Conservation (phyloP, 805 yeast genomes). For the Lachancea sp. region DNA sequence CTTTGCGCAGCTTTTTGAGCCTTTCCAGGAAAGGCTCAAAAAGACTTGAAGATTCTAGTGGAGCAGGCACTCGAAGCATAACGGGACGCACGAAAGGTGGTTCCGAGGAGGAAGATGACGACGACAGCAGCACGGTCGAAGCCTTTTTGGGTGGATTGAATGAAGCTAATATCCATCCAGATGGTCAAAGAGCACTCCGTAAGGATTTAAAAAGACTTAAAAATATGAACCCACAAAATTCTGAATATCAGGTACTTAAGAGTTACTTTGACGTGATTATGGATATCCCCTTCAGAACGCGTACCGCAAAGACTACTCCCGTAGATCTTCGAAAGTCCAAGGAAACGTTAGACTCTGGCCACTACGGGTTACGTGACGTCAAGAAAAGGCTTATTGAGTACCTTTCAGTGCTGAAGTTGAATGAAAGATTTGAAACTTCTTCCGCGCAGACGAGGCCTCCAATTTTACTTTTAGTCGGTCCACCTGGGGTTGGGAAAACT, state of each 20-base stretch:
- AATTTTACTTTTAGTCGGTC: conserved; percentile 75
- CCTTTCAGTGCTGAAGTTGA: conserved; percentile 66
- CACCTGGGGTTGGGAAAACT: conserved; percentile 93
- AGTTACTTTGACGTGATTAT: conserved; percentile 58
- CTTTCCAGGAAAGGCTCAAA: conserved; percentile 32
- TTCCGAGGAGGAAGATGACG: conserved; percentile 31
- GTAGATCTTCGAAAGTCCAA: conserved; percentile 50
- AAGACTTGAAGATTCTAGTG: not conserved
- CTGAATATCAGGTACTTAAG: conserved; percentile 59
- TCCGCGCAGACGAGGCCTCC: conserved; percentile 45
- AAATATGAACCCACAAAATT: conserved; percentile 45
- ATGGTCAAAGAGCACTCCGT: conserved; percentile 36
- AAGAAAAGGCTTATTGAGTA: conserved; percentile 74
- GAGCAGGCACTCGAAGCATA: not conserved
- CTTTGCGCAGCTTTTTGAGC: conserved; percentile 45
- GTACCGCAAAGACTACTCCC: conserved; percentile 15
- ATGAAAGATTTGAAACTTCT: conserved; percentile 15
- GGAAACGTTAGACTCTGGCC: conserved; percentile 62
- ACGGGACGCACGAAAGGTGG: conserved; percentile 3
- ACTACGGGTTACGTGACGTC: conserved; percentile 67
- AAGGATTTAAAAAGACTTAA: conserved; percentile 52
- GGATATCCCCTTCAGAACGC: conserved; percentile 55
- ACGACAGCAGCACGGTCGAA: conserved; percentile 32
- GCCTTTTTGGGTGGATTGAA: conserved; percentile 27
- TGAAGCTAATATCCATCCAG: conserved; percentile 31